Evolutionary conservation across 176 grass and related monocot species (phyloP).

Genomic region (Oryza rufipogon): DNA sequence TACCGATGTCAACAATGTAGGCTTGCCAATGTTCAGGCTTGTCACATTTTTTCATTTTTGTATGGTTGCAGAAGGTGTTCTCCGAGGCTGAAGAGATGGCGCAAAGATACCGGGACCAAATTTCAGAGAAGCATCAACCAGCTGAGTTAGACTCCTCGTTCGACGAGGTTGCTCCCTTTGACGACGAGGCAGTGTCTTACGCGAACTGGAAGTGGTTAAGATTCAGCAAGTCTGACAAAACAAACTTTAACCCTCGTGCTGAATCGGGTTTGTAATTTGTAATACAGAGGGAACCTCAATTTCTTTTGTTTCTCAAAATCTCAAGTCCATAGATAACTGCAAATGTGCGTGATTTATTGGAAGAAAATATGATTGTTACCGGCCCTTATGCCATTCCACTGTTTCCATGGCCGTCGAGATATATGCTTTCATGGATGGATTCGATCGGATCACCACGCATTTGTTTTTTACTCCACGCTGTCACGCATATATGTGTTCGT

Average conservation of each 20-base stretch:
- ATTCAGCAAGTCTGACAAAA: slow-evolving; percentile 46
- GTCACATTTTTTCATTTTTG: not conserved
- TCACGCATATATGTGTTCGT: not conserved
- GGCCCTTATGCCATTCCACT: too few relatives aligned
- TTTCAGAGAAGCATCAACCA: slow-evolving; percentile 26
- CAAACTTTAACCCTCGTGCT: not conserved
- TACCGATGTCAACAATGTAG: not conserved
- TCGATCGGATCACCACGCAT: too few relatives aligned
- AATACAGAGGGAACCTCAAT: not conserved
- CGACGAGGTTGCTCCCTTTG: slow-evolving; percentile 38
- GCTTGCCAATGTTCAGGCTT: not conserved
- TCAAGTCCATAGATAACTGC: not conserved
- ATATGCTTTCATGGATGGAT: too few relatives aligned
- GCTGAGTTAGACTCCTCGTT: not conserved
- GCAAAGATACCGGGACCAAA: slow-evolving; percentile 45
- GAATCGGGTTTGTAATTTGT: not conserved
- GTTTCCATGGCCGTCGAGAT: too few relatives aligned
- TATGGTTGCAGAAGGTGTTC: slow-evolving; percentile 66
- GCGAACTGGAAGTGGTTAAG: slow-evolving; percentile 85
- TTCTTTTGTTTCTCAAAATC: not conserved
- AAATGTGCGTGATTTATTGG: not conserved
- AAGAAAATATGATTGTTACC: not conserved
- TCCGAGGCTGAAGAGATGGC: slow-evolving; percentile 77
- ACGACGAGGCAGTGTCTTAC: slow-evolving; percentile 59
- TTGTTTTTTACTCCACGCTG: not conserved